Percentiles rank a stretch among this genome's conserved stretches.
phyloP scores from a whole-genome alignment of 2,329 filamentous ascomycete genomes.

The Cladosporium sp. region DNA sequence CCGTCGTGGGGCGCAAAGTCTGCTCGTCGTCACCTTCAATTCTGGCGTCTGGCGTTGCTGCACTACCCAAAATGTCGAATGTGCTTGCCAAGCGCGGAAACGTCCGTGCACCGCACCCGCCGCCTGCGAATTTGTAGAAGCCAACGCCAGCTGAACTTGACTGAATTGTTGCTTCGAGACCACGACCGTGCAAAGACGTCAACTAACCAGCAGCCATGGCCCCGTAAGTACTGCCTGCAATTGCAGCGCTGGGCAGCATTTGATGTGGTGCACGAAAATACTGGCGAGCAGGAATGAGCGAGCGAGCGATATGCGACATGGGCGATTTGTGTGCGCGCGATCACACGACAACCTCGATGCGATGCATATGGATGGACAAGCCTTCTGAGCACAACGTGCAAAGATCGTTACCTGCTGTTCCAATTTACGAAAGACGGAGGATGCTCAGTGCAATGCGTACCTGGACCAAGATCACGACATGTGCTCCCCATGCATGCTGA shows the following conservation, averaged over 20 bases:
- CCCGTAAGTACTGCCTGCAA: constrained; percentile 18
- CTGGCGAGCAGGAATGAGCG: constrained; percentile 1
- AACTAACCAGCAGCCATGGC: constrained; percentile 19
- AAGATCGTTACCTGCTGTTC: background rate
- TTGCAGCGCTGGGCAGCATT: background rate
- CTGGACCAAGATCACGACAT: background rate
- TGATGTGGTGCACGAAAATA: background rate
- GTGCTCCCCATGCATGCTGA: background rate
- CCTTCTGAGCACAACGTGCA: background rate
- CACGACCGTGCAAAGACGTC: constrained; percentile 12
- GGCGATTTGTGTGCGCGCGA: background rate
- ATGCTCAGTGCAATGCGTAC: background rate
- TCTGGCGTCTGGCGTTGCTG: background rate
- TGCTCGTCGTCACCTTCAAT: constrained; percentile 11
- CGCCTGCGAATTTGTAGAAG: constrained; percentile 10
- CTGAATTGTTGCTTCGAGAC: background rate
- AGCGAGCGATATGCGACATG: background rate
- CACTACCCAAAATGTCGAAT: background rate
- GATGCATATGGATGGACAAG: background rate
- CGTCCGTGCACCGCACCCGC: constrained; percentile 2
- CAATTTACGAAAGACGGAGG: background rate
- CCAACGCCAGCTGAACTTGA: background rate
- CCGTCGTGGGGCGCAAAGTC: constrained; percentile 11
- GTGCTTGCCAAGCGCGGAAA: constrained; percentile 7
- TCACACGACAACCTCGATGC: background rate